Conservation (phyloP, 2,329 filamentous ascomycete species). For the Claviceps arundinis region DNA sequence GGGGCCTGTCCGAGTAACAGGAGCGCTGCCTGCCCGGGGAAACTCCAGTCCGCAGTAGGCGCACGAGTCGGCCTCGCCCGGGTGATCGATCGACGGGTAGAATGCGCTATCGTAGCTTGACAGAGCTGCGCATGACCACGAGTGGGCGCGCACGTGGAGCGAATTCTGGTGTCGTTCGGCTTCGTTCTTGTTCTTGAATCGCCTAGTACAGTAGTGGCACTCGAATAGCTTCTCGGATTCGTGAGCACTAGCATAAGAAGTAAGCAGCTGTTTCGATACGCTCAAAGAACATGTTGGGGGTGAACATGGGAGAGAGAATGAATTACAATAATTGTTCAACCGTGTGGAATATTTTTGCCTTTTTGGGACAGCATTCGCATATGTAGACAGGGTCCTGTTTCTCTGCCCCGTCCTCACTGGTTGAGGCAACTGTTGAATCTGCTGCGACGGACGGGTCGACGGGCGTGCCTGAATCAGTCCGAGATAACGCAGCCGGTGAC, state of each 20-base stretch:
- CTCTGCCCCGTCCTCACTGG: constrained; percentile 14
- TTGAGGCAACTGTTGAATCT: constrained; percentile 31
- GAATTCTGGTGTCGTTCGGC: constrained; percentile 94
- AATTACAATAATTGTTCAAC: constrained; percentile 70
- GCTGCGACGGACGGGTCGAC: constrained; percentile 28
- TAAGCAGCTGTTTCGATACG: neutral
- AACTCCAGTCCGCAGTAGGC: constrained; percentile 96
- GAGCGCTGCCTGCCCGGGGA: constrained; percentile 31
- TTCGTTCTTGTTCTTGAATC: constrained; percentile 99
- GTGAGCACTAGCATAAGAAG: constrained; percentile 47
- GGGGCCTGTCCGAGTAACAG: constrained; percentile 16
- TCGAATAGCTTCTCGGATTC: constrained; percentile 95
- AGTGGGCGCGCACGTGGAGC: constrained; percentile 80
- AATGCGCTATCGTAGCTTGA: constrained; percentile 69
- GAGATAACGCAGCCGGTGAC: constrained; percentile 24
- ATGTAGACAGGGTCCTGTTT: constrained; percentile 35
- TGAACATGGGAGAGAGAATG: neutral
- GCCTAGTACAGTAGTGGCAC: constrained; percentile 82
- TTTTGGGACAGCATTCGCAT: constrained; percentile 94
- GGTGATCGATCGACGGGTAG: constrained; percentile 59
- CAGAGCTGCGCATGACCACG: constrained; percentile 91
- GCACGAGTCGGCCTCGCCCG: constrained; percentile 64
- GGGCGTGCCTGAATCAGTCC: constrained; percentile 34
- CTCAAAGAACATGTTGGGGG: neutral
- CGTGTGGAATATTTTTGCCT: constrained; percentile 88